Base-by-base conservation (phyloP, 441 rosid species). In the Adansonia rubrostipa region DNA sequence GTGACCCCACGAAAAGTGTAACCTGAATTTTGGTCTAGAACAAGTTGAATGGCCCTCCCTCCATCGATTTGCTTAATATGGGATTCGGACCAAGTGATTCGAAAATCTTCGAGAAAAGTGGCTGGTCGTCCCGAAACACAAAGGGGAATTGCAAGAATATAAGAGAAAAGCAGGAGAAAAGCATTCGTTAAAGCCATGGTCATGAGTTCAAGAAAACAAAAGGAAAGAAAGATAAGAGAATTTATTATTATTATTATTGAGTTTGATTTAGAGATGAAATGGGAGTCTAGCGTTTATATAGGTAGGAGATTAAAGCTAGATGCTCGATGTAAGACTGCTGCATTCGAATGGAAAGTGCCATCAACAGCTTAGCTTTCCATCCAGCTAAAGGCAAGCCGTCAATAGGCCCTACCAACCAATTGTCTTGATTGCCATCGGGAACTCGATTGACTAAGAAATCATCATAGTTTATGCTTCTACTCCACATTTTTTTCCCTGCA, bases 11-110 rank as follows among this genome's bases (percentile, higher is more conserved):
- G 24, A 75, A 58, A 70, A 56, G 42, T 56, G 0, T 44, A 54
- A 91, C 98, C 98, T 73, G 98, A 90, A 77, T 79, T 86, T 77
- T 85, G 93, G 88, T 94, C 98, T 14, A 94, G 92, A 76, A 83
- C 51, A 73, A 94, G 94, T 72, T 90, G 97, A 61, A 92, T 90
- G 86, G 95, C 85, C 73, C 77, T 84, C 14, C 97, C 97, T 13
- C 90, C 89, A 8, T 86, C 85, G 71, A 89, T n/a, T 83, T 88
- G 90, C 74, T 82, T 87, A 79, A 92, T 84, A 67, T 94, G 97
- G 77, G 88, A 80, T 1, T 92, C 94, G 8, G 97, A 72, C 95
- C 96, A 92, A 2, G 95, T 86, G 71, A 90, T 76, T 58, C 22
- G 83, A 75, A 94, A 94, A 79, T 92, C 97, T 51, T 89, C 83